Evolutionary conservation across 1,139 yeast species (phyloP), one percentile per base, ranked within the genome.

Genomic region (Groenewaldozyma sp.): DNA sequence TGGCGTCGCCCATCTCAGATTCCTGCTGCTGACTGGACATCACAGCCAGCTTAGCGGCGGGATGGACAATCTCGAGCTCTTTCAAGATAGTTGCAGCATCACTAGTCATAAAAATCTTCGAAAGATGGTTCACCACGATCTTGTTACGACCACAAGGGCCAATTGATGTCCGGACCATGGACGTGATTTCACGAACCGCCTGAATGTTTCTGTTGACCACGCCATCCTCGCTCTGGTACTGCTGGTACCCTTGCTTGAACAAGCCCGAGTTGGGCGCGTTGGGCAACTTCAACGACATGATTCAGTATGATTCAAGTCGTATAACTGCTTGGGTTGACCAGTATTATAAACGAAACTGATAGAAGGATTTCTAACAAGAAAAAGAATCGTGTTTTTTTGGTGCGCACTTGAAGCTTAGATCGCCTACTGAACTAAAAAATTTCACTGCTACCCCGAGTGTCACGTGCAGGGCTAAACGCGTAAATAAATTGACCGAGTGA

Each of bases 11-110:
- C 76, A 78, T 73, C 60, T 91, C 98, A 52, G 79, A 74, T 60
- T 91, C 95, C 65, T 91, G 98, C 66, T 91, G 98, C 58, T 88
- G 86, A 17, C 94, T 78, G 19, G 97, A 95, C 96, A 87, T 86
- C 44, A 91, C 94, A 49, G 91, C 74, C 36, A 91, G 77, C 63
- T 91, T 91, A 17, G 93, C 98, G 1, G 96, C 97, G 5, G 98
- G 98, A 60, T 91, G 98, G 35, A 91, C 91, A 48, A 93, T 84
- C 51, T 91, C 97, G 43, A 91, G 69, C 61, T 93, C 97, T 51
- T 83, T 76, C 47, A 91, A 70, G 79, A 91, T 91, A 9, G 98
- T 91, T 32, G 97, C 95, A 11, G 97, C 97, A 63, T 93, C 98
- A 53, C 86, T 84, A 35, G 98, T 91, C 50, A 91, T 76, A 58